Evolutionary conservation across 257 asterid species (phyloP).

Genomic region (Solanum sejunctum): DNA sequence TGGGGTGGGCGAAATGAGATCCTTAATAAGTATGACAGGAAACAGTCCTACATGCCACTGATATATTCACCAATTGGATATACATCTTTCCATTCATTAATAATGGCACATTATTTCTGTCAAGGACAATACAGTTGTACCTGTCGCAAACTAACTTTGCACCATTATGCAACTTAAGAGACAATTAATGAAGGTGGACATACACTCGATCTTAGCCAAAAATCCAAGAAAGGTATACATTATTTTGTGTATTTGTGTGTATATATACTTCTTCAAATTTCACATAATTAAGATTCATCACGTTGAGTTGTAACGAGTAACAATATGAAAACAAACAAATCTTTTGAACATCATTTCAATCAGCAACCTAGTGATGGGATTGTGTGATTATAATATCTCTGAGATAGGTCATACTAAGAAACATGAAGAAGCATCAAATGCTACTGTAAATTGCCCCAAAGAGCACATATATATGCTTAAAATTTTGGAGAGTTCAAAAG

Average conservation of each 20-base stretch:
- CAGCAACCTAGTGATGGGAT: background rate
- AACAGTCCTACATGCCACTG: background rate
- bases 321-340: background rate
- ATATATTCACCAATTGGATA: background rate
- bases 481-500: background rate
- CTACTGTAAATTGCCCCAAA: background rate
- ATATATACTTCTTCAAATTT: background rate
- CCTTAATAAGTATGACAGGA: background rate
- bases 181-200: background rate
- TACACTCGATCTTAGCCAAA: background rate
- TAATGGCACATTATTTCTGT: background rate
- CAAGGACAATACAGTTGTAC: background rate
- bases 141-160: background rate
- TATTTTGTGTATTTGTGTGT: background rate
- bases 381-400: background rate
- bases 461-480: background rate
- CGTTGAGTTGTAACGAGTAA: background rate
- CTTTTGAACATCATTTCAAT: background rate
- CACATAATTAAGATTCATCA: background rate
- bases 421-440: background rate
- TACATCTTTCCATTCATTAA: background rate
- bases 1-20: background rate
- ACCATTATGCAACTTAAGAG: background rate
- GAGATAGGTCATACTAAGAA: background rate
- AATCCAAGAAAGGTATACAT: background rate